These are phyloP conservation scores for Tetragonia tetragonoides DNA, from an alignment of 148 eudicot genomes.

Conservation along the genomic window DNA sequence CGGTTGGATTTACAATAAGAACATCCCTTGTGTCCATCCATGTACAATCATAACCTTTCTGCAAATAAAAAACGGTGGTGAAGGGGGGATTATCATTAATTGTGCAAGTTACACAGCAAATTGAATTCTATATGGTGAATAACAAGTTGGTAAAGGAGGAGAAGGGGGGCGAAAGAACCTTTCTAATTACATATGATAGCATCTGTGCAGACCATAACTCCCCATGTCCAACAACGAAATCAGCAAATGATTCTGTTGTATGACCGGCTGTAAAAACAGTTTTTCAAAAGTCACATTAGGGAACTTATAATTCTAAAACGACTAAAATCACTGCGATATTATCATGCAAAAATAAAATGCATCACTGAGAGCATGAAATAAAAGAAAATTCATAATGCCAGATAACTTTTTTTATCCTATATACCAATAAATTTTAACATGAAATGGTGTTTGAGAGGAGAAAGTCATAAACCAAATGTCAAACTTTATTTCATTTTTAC, in stretches of 20 bases:
- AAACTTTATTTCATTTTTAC: background rate
- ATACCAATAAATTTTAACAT: background rate
- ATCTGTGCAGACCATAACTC: conserved; percentile 98
- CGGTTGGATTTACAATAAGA: conserved; percentile 76
- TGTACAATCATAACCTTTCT: conserved; percentile 72
- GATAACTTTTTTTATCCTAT: background rate
- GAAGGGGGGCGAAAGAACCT: conserved; percentile 39
- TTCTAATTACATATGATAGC: conserved; percentile 66
- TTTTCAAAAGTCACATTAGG: background rate
- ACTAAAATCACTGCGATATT: background rate
- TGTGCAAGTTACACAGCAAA: background rate
- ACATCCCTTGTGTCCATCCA: conserved; percentile 99
- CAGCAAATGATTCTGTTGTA: conserved; percentile 91
- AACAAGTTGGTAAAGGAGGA: background rate
- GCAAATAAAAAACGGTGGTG: conserved; percentile 18
- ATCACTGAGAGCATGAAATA: background rate
- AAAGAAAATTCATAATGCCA: background rate
- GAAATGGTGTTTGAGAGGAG: background rate
- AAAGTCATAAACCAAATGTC: background rate
- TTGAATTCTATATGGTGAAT: conserved; percentile 1
- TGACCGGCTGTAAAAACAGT: conserved; percentile 72
- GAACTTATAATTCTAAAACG: background rate
- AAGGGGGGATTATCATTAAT: background rate
- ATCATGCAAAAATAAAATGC: background rate
- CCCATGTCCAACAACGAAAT: conserved; percentile 96